Evolutionary conservation across 2,329 filamentous ascomycete species (phyloP).

Genomic region (Blastomyces emzantsi): DNA sequence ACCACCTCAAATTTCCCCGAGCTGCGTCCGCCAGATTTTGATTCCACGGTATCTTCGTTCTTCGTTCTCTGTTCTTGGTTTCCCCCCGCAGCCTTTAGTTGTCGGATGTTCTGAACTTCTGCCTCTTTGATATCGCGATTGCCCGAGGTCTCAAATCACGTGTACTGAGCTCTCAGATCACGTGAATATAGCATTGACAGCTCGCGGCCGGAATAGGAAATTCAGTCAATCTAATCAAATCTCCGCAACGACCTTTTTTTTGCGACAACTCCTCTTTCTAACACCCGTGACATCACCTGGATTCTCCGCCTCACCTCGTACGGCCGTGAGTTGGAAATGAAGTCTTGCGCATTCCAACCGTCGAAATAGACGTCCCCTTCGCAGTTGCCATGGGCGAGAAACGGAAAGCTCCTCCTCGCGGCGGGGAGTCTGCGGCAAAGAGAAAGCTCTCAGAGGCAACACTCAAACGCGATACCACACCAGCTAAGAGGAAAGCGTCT

Average conservation of each 20-base stretch:
- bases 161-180: too few relatives aligned
- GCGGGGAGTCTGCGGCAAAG: slow-evolving; percentile 31
- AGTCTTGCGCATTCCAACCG: slow-evolving; percentile 9
- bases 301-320: background rate
- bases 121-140: too few relatives aligned
- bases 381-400: slow-evolving; percentile 32
- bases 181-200: too few relatives aligned
- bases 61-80: too few relatives aligned
- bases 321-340: background rate
- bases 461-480: slow-evolving; percentile 25
- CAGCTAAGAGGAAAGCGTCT: slow-evolving; percentile 28
- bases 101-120: too few relatives aligned
- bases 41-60: background rate
- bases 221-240: too few relatives aligned
- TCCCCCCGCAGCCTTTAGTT: too few relatives aligned
- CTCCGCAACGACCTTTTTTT: background rate
- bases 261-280: background rate
- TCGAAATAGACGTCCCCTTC: background rate
- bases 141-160: too few relatives aligned
- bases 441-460: slow-evolving; percentile 34
- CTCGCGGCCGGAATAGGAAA: too few relatives aligned
- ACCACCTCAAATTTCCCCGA: background rate
- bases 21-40: background rate
- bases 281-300: background rate
- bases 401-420: slow-evolving; percentile 36